phyloP scores from a whole-genome alignment of 768 basidiomycete genomes.

The Termitomyces sp. region DNA sequence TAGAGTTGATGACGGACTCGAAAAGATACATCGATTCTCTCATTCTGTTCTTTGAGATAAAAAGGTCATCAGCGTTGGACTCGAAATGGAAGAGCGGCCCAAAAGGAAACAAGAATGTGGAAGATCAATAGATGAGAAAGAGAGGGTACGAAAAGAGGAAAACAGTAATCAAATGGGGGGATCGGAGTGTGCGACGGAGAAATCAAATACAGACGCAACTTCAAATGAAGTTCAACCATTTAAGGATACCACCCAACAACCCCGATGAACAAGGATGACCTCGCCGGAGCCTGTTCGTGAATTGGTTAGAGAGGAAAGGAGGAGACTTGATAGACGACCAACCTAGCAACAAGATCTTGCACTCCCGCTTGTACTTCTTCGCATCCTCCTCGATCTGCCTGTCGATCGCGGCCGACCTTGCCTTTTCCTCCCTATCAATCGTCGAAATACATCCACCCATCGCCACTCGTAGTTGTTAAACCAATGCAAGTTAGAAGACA shows the following conservation, averaged over 20 bases:
- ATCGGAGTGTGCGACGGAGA: not conserved
- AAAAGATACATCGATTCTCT: slow-evolving; percentile 87
- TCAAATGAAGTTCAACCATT: not conserved
- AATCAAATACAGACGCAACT: not conserved
- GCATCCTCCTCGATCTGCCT: slow-evolving; percentile 81
- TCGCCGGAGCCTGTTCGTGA: slow-evolving; percentile 75
- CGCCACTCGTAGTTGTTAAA: not conserved
- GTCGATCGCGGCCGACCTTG: slow-evolving; percentile 73
- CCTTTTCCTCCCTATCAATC: slow-evolving; percentile 51
- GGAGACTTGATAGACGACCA: not conserved
- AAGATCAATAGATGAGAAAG: not conserved
- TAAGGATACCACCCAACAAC: not conserved
- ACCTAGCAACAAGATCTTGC: slow-evolving; percentile 93
- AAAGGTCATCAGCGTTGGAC: slow-evolving; percentile 20
- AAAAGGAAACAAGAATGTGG: not conserved
- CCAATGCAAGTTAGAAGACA: too few species aligned
- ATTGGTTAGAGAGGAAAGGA: not conserved
- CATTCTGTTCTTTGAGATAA: slow-evolving; percentile 73
- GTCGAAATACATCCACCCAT: slow-evolving; percentile 72
- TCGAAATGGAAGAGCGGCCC: too few species aligned
- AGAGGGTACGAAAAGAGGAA: not conserved
- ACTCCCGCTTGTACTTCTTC: slow-evolving; percentile 77
- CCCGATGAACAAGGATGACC: slow-evolving; percentile 3
- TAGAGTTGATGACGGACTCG: slow-evolving; percentile 35
- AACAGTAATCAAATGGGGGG: not conserved